phyloP scores from a whole-genome alignment of 2,329 filamentous ascomycete genomes.

The Arthrobotrys sinensis region DNA sequence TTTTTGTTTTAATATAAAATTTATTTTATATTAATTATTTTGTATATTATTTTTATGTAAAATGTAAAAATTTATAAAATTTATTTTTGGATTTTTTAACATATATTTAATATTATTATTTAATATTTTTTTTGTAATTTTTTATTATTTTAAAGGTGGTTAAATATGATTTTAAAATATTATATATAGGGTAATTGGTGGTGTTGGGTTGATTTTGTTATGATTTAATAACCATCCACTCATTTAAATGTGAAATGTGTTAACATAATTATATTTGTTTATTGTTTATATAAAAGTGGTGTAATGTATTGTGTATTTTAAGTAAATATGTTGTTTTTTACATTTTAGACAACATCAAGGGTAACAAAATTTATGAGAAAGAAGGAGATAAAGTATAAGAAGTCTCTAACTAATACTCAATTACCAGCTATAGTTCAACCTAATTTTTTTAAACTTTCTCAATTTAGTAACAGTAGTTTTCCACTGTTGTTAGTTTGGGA shows the following conservation, averaged over 20 bases:
- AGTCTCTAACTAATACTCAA: not conserved
- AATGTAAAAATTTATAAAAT: too few relatives aligned
- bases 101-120: too few relatives aligned
- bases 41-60: too few relatives aligned
- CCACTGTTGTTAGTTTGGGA: constrained; percentile 1
- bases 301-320: not conserved
- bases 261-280: constrained; percentile 20
- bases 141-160: too few relatives aligned
- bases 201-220: not conserved
- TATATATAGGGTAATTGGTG: too few relatives aligned
- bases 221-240: not conserved
- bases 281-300: constrained; percentile 1
- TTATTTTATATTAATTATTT: too few relatives aligned
- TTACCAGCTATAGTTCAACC: not conserved
- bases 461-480: constrained; percentile 13
- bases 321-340: not conserved
- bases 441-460: constrained; percentile 1
- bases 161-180: too few relatives aligned
- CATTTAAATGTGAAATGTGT: not conserved
- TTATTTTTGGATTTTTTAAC: too few relatives aligned
- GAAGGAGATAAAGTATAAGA: constrained; percentile 31
- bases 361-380: constrained; percentile 4
- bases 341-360: not conserved
- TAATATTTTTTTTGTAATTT: too few relatives aligned
- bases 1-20: too few relatives aligned